Percentiles rank a stretch among this genome's conserved stretches.
These are phyloP conservation scores for Nitzschia sp. DNA, from an alignment of 108 stramenopile species.

Conservation along the genomic window DNA sequence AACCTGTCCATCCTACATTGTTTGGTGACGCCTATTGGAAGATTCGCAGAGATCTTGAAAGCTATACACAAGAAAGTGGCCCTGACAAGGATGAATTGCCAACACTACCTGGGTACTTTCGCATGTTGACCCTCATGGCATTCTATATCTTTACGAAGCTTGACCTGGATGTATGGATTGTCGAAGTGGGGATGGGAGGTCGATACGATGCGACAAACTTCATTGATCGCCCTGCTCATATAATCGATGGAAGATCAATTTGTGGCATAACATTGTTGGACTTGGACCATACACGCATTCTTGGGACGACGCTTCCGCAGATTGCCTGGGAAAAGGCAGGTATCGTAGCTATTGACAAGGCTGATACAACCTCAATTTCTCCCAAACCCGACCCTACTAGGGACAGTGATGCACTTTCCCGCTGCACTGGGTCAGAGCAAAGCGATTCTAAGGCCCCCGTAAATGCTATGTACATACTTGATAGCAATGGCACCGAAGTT, in stretches of 20 bases:
- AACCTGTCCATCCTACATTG: slow-evolving; percentile 58
- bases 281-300: slow-evolving; percentile 80
- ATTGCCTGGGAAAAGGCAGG: slow-evolving; percentile 97
- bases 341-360: slow-evolving; percentile 68
- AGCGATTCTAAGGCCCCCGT: background rate
- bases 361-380: slow-evolving; percentile 10
- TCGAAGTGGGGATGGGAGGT: slow-evolving; percentile 95
- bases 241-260: slow-evolving; percentile 22
- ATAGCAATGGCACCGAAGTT: slow-evolving; percentile 32
- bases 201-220: slow-evolving; percentile 95
- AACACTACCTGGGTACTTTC: slow-evolving; percentile 83
- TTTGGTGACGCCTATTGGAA: slow-evolving; percentile 77
- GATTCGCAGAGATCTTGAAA: slow-evolving; percentile 50
- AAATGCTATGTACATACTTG: slow-evolving; percentile 25
- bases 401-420: background rate
- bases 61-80: background rate
- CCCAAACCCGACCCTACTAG: background rate
- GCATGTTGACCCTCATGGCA: slow-evolving; percentile 86
- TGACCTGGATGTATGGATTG: slow-evolving; percentile 69
- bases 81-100: slow-evolving; percentile 40
- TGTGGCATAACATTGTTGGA: slow-evolving; percentile 30
- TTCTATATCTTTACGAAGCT: slow-evolving; percentile 58
- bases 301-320: slow-evolving; percentile 79
- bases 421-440: background rate
- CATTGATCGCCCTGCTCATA: slow-evolving; percentile 39